These are phyloP conservation scores for Beta vulgaris DNA, from an alignment of 148 eudicot genomes.

Conservation along the genomic window DNA sequence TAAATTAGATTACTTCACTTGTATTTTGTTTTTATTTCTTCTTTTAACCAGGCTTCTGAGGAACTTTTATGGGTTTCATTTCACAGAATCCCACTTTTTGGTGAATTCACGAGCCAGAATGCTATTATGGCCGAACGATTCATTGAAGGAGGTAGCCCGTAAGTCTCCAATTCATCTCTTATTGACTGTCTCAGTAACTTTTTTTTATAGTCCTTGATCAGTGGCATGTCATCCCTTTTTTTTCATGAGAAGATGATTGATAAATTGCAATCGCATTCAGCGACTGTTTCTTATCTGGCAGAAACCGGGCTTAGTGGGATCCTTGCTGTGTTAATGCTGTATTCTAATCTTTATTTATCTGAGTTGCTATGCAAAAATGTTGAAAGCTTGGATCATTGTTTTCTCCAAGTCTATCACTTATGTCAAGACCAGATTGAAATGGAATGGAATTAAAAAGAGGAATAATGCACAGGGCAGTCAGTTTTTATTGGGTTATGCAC, in stretches of 20 bases:
- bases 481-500: not conserved
- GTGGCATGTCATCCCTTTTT: not conserved
- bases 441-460: not conserved
- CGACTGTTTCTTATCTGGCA: not conserved
- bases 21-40: not conserved
- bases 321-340: not conserved
- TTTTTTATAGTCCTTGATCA: not conserved
- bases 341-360: not conserved
- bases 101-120: constrained; percentile 97
- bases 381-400: not conserved
- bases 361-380: not conserved
- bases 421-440: not conserved
- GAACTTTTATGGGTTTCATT: constrained; percentile 9
- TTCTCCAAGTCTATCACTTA: not conserved
- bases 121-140: constrained; percentile 94
- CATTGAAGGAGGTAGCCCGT: constrained; percentile 99
- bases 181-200: constrained; percentile 1
- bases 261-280: not conserved
- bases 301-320: not conserved
- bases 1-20: not conserved
- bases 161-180: constrained; percentile 56
- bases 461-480: not conserved
- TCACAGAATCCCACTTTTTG: constrained; percentile 74
- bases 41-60: not conserved
- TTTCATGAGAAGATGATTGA: not conserved